Evolutionary conservation across 768 basidiomycete genomes (phyloP), one percentile per base, ranked within the genome.

Genomic region (Kwoniella dejecticola): DNA sequence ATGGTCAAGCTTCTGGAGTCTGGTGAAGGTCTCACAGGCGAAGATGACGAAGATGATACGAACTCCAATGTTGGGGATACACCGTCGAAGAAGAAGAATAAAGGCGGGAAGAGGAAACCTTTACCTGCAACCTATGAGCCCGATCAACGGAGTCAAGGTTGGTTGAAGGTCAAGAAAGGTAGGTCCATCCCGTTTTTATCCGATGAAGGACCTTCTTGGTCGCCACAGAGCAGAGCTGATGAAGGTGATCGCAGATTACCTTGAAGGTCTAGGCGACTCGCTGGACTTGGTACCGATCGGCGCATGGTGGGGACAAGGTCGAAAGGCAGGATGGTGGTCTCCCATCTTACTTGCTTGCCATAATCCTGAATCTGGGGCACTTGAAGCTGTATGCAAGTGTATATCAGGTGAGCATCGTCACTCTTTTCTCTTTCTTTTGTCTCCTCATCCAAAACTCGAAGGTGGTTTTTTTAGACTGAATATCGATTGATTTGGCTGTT

Each of bases 251-350:
- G 11, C 33, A 76, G 93, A 95, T 75, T 96, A 94, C 75, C 87
- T 93, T 21, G 83, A 83, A 26, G 87, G 87, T 2, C 77, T 90
- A 36, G 88, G 88, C n/a, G 89, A 91, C 74, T 66, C 83, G 86
- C 70, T 82, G 30, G 82, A 82, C 59, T 75, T 82, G 4, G 80
- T 83, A 2, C 82, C 82, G 0, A 80, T 83, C 54, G 82, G 81
- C 7, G 92, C 90, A 44, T 94, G 90, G 89, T 86, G 91, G 80
- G 92, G 91, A 47, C 89, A 87, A 73, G 93, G 93, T 30, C 81
- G 91, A 33, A 96, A 95, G 80, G 87, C 86, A 15, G 83, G 85
- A 47, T 95, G 92, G 93, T 96, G 90, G 89, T 89, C 88, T 66
- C 92, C 92, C 1, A 85, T 95, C 67, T 81, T 96, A 4, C 82